Percentiles rank a stretch among this genome's conserved stretches.
Evolutionary conservation across 257 asterid genomes (phyloP).

Genomic region (Apocynum venetum): DNA sequence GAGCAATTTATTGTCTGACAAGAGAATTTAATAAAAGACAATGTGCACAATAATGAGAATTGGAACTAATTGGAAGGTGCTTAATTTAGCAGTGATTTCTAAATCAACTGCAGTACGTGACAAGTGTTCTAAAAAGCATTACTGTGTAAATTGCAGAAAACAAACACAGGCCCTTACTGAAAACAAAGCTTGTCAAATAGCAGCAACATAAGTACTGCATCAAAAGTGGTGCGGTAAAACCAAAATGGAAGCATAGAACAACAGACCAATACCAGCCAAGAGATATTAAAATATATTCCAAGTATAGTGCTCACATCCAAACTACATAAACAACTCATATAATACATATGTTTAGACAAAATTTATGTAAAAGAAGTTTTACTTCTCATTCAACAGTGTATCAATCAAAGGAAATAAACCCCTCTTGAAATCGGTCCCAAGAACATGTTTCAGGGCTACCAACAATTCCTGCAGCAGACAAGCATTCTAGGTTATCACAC

Average conservation of each 20-base stretch:
- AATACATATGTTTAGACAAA: not conserved
- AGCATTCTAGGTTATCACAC: conserved; percentile 18
- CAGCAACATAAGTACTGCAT: not conserved
- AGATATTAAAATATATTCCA: not conserved
- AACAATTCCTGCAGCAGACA: conserved; percentile 70
- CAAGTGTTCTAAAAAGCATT: not conserved
- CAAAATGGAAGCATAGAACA: not conserved
- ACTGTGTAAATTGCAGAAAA: not conserved
- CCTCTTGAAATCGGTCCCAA: conserved; percentile 95
- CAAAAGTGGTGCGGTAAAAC: not conserved
- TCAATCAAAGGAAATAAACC: conserved; percentile 96
- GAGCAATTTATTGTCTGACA: not conserved
- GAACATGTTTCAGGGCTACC: conserved; percentile 98
- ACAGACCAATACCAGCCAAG: not conserved
- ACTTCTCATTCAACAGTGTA: conserved; percentile 98
- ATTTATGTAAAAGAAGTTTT: conserved; percentile 10
- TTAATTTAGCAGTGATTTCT: not conserved
- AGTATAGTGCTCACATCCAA: not conserved
- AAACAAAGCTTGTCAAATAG: not conserved
- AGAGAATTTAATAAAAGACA: not conserved
- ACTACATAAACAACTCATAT: not conserved
- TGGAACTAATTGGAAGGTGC: not conserved
- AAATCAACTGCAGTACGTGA: not conserved
- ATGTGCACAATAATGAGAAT: not conserved
- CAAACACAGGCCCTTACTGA: not conserved